Percentiles rank a stretch among this genome's conserved stretches.
phyloP scores from a whole-genome alignment of 2,329 filamentous ascomycete genomes.

The Rugonectria rugulosa region DNA sequence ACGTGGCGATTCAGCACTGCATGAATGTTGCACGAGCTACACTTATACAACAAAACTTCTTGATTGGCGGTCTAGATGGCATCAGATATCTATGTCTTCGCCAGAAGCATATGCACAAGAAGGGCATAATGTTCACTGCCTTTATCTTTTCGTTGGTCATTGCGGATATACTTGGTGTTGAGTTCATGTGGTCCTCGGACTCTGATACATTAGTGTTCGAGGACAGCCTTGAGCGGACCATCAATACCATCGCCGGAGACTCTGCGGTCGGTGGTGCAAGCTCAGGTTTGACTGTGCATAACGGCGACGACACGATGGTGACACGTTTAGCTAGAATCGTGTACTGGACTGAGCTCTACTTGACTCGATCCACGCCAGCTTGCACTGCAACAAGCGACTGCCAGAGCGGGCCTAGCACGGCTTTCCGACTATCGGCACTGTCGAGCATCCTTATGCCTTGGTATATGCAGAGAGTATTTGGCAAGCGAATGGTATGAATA shows the following conservation, averaged over 20 bases:
- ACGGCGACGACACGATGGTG: slow-evolving; percentile 28
- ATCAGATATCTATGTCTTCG: slow-evolving; percentile 32
- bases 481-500: slow-evolving; percentile 36
- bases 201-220: slow-evolving; percentile 34
- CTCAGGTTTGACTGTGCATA: slow-evolving; percentile 33
- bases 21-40: slow-evolving; percentile 28
- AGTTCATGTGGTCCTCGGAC: slow-evolving; percentile 38
- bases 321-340: slow-evolving; percentile 32
- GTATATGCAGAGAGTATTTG: slow-evolving; percentile 34
- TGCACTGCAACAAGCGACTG: slow-evolving; percentile 36
- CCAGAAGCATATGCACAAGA: slow-evolving; percentile 38
- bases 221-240: slow-evolving; percentile 28
- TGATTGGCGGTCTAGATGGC: slow-evolving; percentile 19
- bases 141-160: slow-evolving; percentile 37
- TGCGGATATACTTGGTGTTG: slow-evolving; percentile 33
- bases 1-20: slow-evolving; percentile 31
- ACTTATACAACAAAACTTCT: slow-evolving; percentile 27
- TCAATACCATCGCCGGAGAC: slow-evolving; percentile 30
- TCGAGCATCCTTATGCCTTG: slow-evolving; percentile 34
- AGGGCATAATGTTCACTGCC: slow-evolving; percentile 39
- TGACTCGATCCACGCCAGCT: slow-evolving; percentile 33
- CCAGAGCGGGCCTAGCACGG: slow-evolving; percentile 35
- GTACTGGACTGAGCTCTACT: slow-evolving; percentile 38
- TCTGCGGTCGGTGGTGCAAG: slow-evolving; percentile 34
- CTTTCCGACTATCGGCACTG: slow-evolving; percentile 33